A percentile compares a stretch with the other conserved stretches of the same genome.
These are phyloP conservation scores for Fusarium coicis DNA, from an alignment of 2,329 filamentous ascomycete genomes.

Conservation along the genomic window DNA sequence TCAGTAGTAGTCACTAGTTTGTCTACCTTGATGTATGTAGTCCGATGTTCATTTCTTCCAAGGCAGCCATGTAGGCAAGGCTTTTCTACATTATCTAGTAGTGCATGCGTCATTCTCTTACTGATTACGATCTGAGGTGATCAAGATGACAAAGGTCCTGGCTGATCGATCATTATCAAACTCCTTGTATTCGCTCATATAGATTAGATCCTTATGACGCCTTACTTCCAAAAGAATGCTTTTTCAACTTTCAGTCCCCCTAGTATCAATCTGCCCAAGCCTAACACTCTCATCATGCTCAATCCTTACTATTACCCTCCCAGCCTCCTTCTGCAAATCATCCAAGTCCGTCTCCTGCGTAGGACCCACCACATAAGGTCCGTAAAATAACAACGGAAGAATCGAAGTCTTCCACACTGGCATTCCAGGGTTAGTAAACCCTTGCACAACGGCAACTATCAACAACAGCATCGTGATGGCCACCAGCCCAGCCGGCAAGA, in stretches of 20 bases:
- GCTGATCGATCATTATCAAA: rapidly evolving
- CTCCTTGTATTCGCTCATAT: rapidly evolving
- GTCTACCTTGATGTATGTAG: rapidly evolving
- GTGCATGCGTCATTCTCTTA: too few relatives aligned
- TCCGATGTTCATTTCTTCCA: background rate
- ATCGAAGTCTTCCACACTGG: slow-evolving; percentile 9
- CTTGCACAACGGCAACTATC: background rate
- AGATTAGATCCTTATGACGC: too few relatives aligned
- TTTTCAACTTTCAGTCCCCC: background rate
- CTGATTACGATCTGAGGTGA: background rate
- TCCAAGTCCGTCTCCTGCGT: background rate
- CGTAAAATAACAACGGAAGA: slow-evolving; percentile 4
- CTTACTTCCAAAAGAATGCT: rapidly evolving
- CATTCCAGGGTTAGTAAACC: background rate
- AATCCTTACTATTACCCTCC: background rate
- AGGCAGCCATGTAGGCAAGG: too few relatives aligned
- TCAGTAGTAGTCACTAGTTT: too few relatives aligned
- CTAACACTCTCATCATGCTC: background rate
- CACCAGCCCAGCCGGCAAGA: background rate
- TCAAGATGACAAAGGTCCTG: rapidly evolving
- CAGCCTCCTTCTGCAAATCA: background rate
- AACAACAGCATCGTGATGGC: background rate
- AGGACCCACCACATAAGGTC: background rate
- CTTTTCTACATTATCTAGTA: too few relatives aligned
- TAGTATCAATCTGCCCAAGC: background rate